phyloP scores from a whole-genome alignment of 2,329 filamentous ascomycete genomes.

The Aspergillus latus region DNA sequence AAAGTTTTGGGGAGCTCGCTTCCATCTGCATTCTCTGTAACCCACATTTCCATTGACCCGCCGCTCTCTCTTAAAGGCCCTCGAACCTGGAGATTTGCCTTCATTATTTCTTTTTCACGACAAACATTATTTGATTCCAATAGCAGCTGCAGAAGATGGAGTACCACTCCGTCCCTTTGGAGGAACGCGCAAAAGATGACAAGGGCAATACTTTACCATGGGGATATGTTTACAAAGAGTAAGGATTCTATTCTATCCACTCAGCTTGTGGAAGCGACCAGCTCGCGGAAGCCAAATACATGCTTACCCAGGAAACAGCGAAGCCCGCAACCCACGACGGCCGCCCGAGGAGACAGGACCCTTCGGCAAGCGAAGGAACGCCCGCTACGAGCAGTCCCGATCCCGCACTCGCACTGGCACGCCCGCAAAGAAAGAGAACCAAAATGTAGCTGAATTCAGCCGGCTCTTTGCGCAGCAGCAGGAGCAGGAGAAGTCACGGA shows the following conservation, averaged over 20 bases:
- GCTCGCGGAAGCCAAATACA: not conserved
- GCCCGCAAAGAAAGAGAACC: slow-evolving; percentile 58
- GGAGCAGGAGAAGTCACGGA: slow-evolving; percentile 41
- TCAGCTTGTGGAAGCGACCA: not conserved
- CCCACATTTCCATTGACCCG: not conserved
- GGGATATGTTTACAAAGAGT: slow-evolving; percentile 64
- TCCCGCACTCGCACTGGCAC: slow-evolving; percentile 60
- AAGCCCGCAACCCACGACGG: slow-evolving; percentile 52
- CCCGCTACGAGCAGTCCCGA: slow-evolving; percentile 44
- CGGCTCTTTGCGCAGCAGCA: slow-evolving; percentile 47
- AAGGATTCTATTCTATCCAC: slow-evolving; percentile 30
- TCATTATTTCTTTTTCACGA: not conserved
- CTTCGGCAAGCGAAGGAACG: slow-evolving; percentile 56
- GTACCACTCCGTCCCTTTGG: slow-evolving; percentile 64
- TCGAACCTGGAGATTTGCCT: not conserved
- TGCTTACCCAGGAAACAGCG: slow-evolving; percentile 28
- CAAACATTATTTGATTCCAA: not conserved
- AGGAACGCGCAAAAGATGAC: slow-evolving; percentile 61
- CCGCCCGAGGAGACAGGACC: slow-evolving; percentile 61
- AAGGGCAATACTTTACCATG: slow-evolving; percentile 62
- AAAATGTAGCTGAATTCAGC: slow-evolving; percentile 50
- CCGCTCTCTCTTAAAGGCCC: too few relatives aligned
- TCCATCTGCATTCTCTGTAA: not conserved
- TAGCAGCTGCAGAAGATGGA: slow-evolving; percentile 49
- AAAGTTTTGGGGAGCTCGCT: slow-evolving; percentile 22